Base-by-base conservation (phyloP, 352 stramenopile species). In the Globisporangium carolinianum region DNA sequence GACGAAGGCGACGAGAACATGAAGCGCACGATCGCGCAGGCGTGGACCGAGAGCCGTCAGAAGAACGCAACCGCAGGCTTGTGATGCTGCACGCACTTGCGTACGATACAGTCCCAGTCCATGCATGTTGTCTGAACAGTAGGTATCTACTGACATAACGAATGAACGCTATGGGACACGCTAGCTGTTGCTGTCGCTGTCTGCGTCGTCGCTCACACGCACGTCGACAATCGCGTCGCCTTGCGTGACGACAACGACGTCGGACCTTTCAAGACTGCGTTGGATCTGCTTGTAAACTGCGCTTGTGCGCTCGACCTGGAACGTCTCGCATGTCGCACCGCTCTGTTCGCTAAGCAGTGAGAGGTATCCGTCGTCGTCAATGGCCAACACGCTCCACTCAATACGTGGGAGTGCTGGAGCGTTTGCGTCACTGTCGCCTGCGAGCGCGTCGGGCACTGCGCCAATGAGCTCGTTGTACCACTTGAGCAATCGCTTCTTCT, bases 21-120 rank as follows among this genome's bases (percentile, higher is more conserved):
- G 85, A 95, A 94, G 77, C 75, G 82, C 53, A 94, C 86, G 48
- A 95, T 95, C 52, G 85, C 84, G 54, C 89, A 95, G 67, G 86
- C 86, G n/a, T 94, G 84, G 85, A 77, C 37, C 35, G 85, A 95
- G 63, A 94, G 80, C 58, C 81, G 82, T 10, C 67, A 88, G 12
- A 95, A 95, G 66, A 77, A 67, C 17, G 68, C 61, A 3, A 66
- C 61, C n/a, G 45, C 53, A 45, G 51, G 42, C 7, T 51, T 63
- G n/a, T 11, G 15, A 32, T 12, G 18, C 42, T 47, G 42, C 10
- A 53, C 35, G 24, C 24, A 32, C 2, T 32, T 32, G 2, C 24
- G 24, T 32, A 32, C 24, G 24, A 32, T 32, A 32, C 24, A 2
- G 24, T 32, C 24, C 24, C 24, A 32, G 24, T 32, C 2, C 24